Conservation (phyloP, 2,329 filamentous ascomycete genomes). For the Tolypocladium ophioglossoides region DNA sequence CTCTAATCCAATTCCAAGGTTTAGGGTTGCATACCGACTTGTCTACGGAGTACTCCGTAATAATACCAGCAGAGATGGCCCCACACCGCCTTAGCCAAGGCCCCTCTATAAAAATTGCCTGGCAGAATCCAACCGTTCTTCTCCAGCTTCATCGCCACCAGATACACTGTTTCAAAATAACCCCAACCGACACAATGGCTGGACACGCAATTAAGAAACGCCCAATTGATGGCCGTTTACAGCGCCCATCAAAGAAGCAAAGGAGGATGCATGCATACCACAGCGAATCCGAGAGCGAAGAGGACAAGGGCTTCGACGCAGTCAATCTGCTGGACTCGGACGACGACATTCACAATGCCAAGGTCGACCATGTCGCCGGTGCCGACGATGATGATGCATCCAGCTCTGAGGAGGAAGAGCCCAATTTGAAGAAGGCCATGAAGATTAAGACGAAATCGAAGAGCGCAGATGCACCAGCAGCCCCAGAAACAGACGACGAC, state of each 20-base stretch:
- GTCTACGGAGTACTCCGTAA: too few relatives aligned
- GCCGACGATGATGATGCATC: constrained; percentile 24
- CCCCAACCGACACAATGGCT: constrained; percentile 16
- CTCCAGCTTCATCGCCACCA: neutral
- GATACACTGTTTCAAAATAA: constrained; percentile 1
- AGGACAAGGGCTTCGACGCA: constrained; percentile 33
- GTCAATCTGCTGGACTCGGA: constrained; percentile 47
- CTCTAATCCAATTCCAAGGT: constrained; percentile 2
- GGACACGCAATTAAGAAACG: constrained; percentile 23
- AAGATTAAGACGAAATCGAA: constrained; percentile 10
- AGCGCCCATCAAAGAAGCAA: constrained; percentile 41
- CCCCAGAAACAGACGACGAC: constrained; percentile 10
- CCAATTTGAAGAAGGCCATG: constrained; percentile 6
- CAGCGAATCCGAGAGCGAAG: constrained; percentile 36
- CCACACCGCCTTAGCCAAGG: constrained; percentile 7
- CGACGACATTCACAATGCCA: constrained; percentile 43
- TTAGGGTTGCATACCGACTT: too few relatives aligned
- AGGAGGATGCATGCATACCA: constrained; percentile 39
- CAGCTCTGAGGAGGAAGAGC: constrained; percentile 24
- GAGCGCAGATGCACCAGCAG: neutral
- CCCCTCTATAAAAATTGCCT: constrained; percentile 6
- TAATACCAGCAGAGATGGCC: neutral
- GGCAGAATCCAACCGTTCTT: constrained; percentile 9
- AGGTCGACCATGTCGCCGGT: constrained; percentile 36
- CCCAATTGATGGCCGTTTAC: constrained; percentile 15